Base-by-base conservation (phyloP, 441 rosid genomes). In the Adansonia gregorii region DNA sequence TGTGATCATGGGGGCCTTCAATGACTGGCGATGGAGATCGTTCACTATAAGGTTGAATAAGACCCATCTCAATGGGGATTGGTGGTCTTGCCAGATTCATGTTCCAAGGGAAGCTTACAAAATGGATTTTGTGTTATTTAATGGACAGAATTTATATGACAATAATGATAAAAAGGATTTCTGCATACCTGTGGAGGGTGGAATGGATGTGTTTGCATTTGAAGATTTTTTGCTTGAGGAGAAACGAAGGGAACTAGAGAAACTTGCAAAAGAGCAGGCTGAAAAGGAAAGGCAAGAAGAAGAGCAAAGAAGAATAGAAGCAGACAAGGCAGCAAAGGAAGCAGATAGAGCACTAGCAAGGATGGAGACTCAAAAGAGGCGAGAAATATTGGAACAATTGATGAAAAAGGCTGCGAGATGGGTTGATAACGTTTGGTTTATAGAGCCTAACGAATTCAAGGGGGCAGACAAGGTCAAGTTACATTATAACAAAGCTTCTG, bases 21-120 rank as follows among this genome's bases (percentile, higher is more conserved):
- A 96, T 81, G 94, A 90, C 31, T 94, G 99, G 99, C 90, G 93
- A 83, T 95, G 95, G 95, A 92, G 89, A 77, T 90, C 94, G 64
- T 95, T 95, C 77, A 87, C 94, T 0, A 67, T 83, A 58, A 91
- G 91, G 86, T 85, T 93, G 82, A 90, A 87, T 77, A 88, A 88
- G 85, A 85, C 92, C 76, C 80, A 85, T 75, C 82, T 93, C 58
- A 77, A 82, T 17, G 89, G 90, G 79, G 97, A 94, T 78, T 96
- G 97, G 98, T 92, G 92, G 97, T 91, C 98, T 70, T 96, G 94
- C 79, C 90, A 80, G 69, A 75, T 94, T 80, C 97, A 93, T 86
- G 86, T 91, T 81, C 98, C 98, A 1, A 88, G 87, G 83, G 97
- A 94, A 90, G 95, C 99, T 1, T 96, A 90, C 83, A 91, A 93